These are phyloP conservation scores for Penicillium sp. DNA, from an alignment of 2,329 filamentous ascomycete genomes.

Conservation along the genomic window DNA sequence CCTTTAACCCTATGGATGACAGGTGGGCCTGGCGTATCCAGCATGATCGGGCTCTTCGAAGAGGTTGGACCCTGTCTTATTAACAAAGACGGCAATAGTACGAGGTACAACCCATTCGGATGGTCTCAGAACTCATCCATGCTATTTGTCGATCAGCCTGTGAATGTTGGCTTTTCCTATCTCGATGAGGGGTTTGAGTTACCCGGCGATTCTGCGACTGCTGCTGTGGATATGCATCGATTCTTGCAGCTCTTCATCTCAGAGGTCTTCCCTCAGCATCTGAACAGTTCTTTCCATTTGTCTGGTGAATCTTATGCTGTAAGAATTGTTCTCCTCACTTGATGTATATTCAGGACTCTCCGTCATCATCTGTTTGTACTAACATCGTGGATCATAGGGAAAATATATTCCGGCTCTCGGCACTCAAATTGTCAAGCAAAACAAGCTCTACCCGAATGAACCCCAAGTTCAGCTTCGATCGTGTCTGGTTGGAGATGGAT, in stretches of 20 bases:
- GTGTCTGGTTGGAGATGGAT: slow-evolving; percentile 50
- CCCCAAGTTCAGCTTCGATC: slow-evolving; percentile 47
- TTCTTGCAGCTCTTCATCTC: slow-evolving; percentile 52
- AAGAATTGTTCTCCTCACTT: slow-evolving; percentile 2
- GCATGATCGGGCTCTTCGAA: slow-evolving; percentile 54
- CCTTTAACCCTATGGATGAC: slow-evolving; percentile 55
- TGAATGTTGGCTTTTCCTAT: slow-evolving; percentile 29
- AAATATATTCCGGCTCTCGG: slow-evolving; percentile 51
- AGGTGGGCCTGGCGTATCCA: slow-evolving; percentile 55
- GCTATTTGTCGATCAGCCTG: slow-evolving; percentile 31
- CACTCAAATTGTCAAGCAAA: slow-evolving; percentile 48
- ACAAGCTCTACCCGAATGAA: slow-evolving; percentile 41
- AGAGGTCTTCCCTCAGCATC: slow-evolving; percentile 47
- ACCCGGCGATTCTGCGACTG: slow-evolving; percentile 41
- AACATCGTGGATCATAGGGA: slow-evolving; percentile 32
- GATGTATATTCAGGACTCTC: neutral
- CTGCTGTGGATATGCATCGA: slow-evolving; percentile 50
- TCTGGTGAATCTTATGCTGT: slow-evolving; percentile 53
- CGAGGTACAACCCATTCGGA: slow-evolving; percentile 17
- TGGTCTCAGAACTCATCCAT: slow-evolving; percentile 27
- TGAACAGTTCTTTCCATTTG: slow-evolving; percentile 45
- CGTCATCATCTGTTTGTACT: neutral
- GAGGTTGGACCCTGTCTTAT: slow-evolving; percentile 49
- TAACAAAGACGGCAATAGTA: slow-evolving; percentile 24
- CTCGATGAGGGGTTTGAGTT: slow-evolving; percentile 20